Evolutionary conservation across 192 early-diverging fungal species (phyloP).

Genomic region (Phycomyces nitens): DNA sequence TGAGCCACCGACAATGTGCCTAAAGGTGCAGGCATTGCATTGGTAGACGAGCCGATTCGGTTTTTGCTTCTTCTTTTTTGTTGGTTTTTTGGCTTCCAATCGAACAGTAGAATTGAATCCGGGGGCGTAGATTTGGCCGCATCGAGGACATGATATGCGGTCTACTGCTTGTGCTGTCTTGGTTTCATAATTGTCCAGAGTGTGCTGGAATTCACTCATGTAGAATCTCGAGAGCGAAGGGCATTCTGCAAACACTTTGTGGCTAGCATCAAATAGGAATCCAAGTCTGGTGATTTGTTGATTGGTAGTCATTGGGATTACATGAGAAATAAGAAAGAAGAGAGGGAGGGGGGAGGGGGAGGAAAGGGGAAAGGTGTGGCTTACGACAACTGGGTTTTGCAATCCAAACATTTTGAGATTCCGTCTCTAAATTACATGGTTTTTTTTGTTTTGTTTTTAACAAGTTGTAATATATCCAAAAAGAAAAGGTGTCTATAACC

Average conservation of each 20-base stretch:
- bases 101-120: background rate
- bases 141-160: background rate
- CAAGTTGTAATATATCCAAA: too few relatives aligned
- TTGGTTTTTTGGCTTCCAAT: background rate
- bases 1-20: background rate
- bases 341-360: background rate
- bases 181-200: background rate
- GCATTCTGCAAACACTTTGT: background rate
- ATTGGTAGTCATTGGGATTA: background rate
- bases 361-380: background rate
- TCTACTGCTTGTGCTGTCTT: background rate
- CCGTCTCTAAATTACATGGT: too few relatives aligned
- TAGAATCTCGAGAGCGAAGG: constrained; percentile 9
- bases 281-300: constrained; percentile 2
- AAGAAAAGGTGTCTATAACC: too few relatives aligned
- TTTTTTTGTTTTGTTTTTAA: too few relatives aligned
- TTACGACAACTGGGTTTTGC: too few relatives aligned
- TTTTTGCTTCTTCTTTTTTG: background rate
- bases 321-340: too few relatives aligned
- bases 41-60: background rate
- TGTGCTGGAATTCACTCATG: constrained; percentile 4
- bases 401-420: too few relatives aligned
- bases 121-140: constrained; percentile 4
- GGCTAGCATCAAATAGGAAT: background rate
- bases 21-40: background rate